Evolutionary conservation across 768 basidiomycete species (phyloP).

Genomic region (Pisolithus sp.): DNA sequence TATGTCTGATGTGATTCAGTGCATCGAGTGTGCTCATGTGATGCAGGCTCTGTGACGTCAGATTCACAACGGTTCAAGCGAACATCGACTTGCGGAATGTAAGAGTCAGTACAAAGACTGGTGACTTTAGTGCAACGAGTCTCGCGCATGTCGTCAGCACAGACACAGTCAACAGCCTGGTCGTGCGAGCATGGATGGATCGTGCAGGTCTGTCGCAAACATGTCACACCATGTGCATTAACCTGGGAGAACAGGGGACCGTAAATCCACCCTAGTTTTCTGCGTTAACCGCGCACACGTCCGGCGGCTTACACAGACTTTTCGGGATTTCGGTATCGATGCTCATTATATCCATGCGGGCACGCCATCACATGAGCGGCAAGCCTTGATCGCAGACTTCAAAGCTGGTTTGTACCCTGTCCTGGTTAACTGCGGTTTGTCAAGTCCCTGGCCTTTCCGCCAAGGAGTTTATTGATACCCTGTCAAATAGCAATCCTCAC

Average conservation of each 20-base stretch:
- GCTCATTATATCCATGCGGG: slow-evolving; percentile 73
- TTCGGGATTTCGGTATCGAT: slow-evolving; percentile 72
- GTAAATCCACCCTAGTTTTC: slow-evolving; percentile 90
- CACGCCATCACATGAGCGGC: slow-evolving; percentile 61
- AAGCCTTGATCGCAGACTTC: slow-evolving; percentile 59
- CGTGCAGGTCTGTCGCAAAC: slow-evolving; percentile 53
- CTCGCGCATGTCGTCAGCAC: slow-evolving; percentile 83
- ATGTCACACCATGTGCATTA: slow-evolving; percentile 4
- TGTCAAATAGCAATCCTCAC: slow-evolving; percentile 64
- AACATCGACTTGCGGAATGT: slow-evolving; percentile 65
- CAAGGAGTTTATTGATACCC: not conserved
- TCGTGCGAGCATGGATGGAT: slow-evolving; percentile 83
- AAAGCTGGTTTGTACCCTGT: slow-evolving; percentile 73
- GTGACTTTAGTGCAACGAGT: slow-evolving; percentile 77
- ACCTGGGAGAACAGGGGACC: slow-evolving; percentile 33
- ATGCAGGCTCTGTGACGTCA: slow-evolving; percentile 74
- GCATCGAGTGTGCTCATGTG: not conserved
- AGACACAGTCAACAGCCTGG: slow-evolving; percentile 63
- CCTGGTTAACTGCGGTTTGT: slow-evolving; percentile 79
- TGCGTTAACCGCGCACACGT: slow-evolving; percentile 85
- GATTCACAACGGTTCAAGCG: slow-evolving; percentile 77
- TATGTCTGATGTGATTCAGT: slow-evolving; percentile 18
- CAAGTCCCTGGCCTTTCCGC: slow-evolving; percentile 6
- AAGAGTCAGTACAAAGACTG: slow-evolving; percentile 55
- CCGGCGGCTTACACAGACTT: slow-evolving; percentile 60